Percentiles rank a stretch among this genome's conserved stretches.
Evolutionary conservation across 441 rosid genomes (phyloP).

Genomic region (Croton laevigatus): DNA sequence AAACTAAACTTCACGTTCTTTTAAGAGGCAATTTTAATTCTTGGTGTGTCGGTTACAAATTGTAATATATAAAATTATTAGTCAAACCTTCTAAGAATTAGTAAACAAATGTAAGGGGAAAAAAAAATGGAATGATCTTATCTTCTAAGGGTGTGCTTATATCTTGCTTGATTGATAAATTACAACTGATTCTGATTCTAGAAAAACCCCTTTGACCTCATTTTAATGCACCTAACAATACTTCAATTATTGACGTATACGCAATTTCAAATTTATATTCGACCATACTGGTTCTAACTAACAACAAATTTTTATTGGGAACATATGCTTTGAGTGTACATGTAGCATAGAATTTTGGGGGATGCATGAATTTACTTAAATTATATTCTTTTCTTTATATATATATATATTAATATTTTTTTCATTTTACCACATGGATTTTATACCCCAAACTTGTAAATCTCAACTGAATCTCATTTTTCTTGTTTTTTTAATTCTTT

Average conservation of each 20-base stretch:
- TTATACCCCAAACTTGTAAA: too few species aligned
- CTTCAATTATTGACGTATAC: not conserved
- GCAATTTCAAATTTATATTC: not conserved
- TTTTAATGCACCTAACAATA: not conserved
- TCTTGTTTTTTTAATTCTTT: too few species aligned
- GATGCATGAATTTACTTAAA: too few species aligned
- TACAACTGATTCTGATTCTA: not conserved
- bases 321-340: not conserved
- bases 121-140: slow-evolving; percentile 5
- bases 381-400: too few species aligned
- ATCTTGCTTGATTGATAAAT: not conserved
- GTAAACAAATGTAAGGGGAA: not conserved
- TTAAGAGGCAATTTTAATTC: not conserved
- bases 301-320: not conserved
- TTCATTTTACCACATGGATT: too few species aligned
- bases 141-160: slow-evolving; percentile 1
- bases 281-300: not conserved
- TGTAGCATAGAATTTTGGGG: too few species aligned
- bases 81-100: not conserved
- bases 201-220: not conserved
- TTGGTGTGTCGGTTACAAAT: not conserved
- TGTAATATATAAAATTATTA: not conserved
- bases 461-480: too few species aligned
- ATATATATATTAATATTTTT: too few species aligned
- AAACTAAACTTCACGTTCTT: not conserved